phyloP scores from a whole-genome alignment of 129 eudicot species.

The carrot (Daucus carota) region DH1_v3.0 NC_030383.2:40079001-40079500 shows the following conservation, averaged over 20 bases:
- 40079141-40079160: conserved; percentile 87
- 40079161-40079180: conserved; percentile 93
- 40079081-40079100: conserved; percentile 71
- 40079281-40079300: not conserved
- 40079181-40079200: conserved; percentile 91
- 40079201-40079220: not conserved
- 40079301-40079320: not conserved
- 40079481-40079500: conserved; percentile 85
- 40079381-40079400: not conserved
- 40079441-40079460: conserved; percentile 98
- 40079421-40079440: conserved; percentile 19
- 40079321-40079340: not conserved
- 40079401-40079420: not conserved
- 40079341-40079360: not conserved
- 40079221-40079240: not conserved
- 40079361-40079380: not conserved
- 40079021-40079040: not conserved
- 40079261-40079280: not conserved
- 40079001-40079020: conserved; percentile 66
- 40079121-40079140: conserved; percentile 98
- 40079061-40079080: not conserved
- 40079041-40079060: not conserved
- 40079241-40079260: not conserved
- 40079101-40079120: conserved; percentile 86
- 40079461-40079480: conserved; percentile 99